phyloP scores from a whole-genome alignment of 768 basidiomycete genomes.

The Lentinula boryana region DNA sequence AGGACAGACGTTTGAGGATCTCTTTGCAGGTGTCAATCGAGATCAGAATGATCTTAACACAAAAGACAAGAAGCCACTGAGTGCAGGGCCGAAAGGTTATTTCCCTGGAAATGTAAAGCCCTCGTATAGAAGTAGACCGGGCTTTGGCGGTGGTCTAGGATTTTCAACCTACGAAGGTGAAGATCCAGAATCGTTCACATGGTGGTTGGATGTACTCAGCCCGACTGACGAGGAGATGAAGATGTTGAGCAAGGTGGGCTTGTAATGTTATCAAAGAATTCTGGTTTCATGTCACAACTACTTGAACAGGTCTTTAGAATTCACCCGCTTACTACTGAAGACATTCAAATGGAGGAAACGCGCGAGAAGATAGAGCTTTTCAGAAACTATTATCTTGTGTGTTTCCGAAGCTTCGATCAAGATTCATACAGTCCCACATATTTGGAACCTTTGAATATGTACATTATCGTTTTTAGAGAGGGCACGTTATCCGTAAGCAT shows the following conservation, averaged over 20 bases:
- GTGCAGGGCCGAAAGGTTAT: slow-evolving; percentile 7
- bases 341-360: slow-evolving; percentile 99
- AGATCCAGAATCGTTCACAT: slow-evolving; percentile 73
- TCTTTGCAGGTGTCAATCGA: slow-evolving; percentile 59
- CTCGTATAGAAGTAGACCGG: slow-evolving; percentile 4
- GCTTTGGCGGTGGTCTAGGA: slow-evolving; percentile 10
- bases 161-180: slow-evolving; percentile 16
- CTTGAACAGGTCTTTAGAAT: slow-evolving; percentile 83
- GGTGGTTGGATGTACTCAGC: slow-evolving; percentile 94
- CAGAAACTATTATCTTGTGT: slow-evolving; percentile 97
- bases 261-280: neutral
- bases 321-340: slow-evolving; percentile 97
- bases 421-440: slow-evolving; percentile 96
- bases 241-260: slow-evolving; percentile 79
- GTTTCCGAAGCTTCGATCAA: slow-evolving; percentile 99
- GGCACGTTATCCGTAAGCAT: slow-evolving; percentile 83
- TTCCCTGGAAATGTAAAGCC: slow-evolving; percentile 16
- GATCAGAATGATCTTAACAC: neutral
- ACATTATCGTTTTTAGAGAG: slow-evolving; percentile 97
- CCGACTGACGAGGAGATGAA: slow-evolving; percentile 99
- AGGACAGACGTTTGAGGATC: slow-evolving; percentile 86
- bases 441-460: slow-evolving; percentile 98
- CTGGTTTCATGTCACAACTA: slow-evolving; percentile 7
- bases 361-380: slow-evolving; percentile 99
- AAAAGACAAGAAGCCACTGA: neutral